Evolutionary conservation across 345 rosid genomes (phyloP).

Genomic region (Hevea brasiliensis): DNA sequence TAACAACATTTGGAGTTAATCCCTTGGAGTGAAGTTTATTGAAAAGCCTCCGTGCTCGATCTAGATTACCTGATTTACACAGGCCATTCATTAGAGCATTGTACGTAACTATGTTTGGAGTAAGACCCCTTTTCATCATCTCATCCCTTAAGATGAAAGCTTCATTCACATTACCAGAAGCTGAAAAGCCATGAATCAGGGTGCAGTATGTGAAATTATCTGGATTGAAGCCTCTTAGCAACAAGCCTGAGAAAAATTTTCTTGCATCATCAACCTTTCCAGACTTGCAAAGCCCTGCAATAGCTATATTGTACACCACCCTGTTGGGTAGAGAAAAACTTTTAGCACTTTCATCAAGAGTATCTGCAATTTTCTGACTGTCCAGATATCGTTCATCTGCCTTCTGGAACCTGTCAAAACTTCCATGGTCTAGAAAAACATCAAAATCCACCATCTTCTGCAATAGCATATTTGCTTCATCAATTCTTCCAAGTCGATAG

Average conservation of each 20-base stretch:
- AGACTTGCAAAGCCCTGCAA: conserved; percentile 70
- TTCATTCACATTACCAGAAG: conserved; percentile 55
- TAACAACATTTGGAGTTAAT: conserved; percentile 48
- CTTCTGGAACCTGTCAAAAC: conserved; percentile 30
- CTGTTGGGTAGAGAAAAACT: conserved; percentile 48
- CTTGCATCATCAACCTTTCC: conserved; percentile 58
- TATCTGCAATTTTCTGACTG: conserved; percentile 46
- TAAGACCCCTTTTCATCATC: conserved; percentile 55
- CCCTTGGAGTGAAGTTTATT: conserved; percentile 56
- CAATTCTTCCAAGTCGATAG: conserved; percentile 52
- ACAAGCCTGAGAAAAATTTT: conserved; percentile 50
- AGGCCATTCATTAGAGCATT: conserved; percentile 67
- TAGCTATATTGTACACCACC: conserved; percentile 63
- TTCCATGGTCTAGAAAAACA: conserved; percentile 32
- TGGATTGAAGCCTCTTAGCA: conserved; percentile 47
- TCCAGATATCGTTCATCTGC: conserved; percentile 28
- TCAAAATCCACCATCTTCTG: conserved; percentile 55
- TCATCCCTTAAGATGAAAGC: conserved; percentile 70
- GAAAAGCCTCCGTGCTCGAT: conserved; percentile 58
- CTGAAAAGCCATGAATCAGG: conserved; percentile 59
- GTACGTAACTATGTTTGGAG: conserved; percentile 60
- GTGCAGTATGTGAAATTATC: conserved; percentile 65
- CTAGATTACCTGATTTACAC: conserved; percentile 53
- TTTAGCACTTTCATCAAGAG: conserved; percentile 40
- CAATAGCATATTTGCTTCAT: conserved; percentile 65